phyloP scores from a whole-genome alignment of 2,329 filamentous ascomycete genomes.

The Iodosphaeria phyllophila region DNA sequence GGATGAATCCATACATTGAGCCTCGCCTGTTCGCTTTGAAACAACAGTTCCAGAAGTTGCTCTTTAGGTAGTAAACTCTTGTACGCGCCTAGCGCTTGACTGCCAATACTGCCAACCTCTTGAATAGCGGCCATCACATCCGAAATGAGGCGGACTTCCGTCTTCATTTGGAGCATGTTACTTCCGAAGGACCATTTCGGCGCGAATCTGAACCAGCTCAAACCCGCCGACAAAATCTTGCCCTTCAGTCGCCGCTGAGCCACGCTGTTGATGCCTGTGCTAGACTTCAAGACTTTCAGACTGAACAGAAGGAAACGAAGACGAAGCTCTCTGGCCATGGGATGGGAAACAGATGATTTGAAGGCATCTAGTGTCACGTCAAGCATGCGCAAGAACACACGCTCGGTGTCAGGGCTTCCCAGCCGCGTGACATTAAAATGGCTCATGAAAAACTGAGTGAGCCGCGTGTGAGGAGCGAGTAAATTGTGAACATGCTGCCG shows the following conservation, averaged over 20 bases:
- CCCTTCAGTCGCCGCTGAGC: slow-evolving; percentile 76
- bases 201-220: slow-evolving; percentile 73
- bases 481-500: slow-evolving; percentile 68
- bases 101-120: slow-evolving; percentile 40
- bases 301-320: slow-evolving; percentile 77
- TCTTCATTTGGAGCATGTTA: slow-evolving; percentile 82
- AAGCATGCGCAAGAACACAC: slow-evolving; percentile 65
- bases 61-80: slow-evolving; percentile 62
- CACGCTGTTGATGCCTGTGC: slow-evolving; percentile 41
- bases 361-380: slow-evolving; percentile 62
- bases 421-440: slow-evolving; percentile 90
- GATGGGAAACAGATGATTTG: slow-evolving; percentile 53
- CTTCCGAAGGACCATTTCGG: slow-evolving; percentile 92
- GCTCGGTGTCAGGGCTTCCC: slow-evolving; percentile 63
- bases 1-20: slow-evolving; percentile 84
- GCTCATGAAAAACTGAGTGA: slow-evolving; percentile 80
- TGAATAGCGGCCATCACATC: slow-evolving; percentile 56
- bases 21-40: slow-evolving; percentile 71
- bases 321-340: slow-evolving; percentile 78
- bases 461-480: slow-evolving; percentile 67
- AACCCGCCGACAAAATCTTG: slow-evolving; percentile 64
- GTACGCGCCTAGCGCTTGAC: slow-evolving; percentile 29
- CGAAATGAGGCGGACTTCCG: slow-evolving; percentile 64
- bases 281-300: slow-evolving; percentile 56
- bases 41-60: slow-evolving; percentile 58